A percentile compares a stretch with the other conserved stretches of the same genome.
Evolutionary conservation across 805 yeast species (phyloP).

Genomic region (Clavispora fructus): DNA sequence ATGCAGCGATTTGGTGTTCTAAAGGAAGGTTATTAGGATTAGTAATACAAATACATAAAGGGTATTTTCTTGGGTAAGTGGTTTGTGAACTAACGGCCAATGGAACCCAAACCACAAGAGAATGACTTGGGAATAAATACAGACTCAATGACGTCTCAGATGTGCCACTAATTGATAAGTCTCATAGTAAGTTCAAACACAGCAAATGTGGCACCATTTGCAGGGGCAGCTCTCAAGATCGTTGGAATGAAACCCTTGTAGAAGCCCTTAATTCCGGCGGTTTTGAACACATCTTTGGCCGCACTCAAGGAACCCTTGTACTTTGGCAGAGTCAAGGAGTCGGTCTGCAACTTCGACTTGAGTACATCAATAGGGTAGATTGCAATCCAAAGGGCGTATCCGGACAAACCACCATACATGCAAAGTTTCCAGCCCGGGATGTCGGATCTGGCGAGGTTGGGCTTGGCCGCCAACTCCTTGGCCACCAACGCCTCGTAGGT

Average conservation of each 20-base stretch:
- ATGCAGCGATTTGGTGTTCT: background rate
- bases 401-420: slow-evolving; percentile 83
- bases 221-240: slow-evolving; percentile 94
- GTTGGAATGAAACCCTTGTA: slow-evolving; percentile 92
- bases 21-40: background rate
- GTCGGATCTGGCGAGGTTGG: slow-evolving; percentile 51
- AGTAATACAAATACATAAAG: background rate
- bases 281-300: slow-evolving; percentile 43
- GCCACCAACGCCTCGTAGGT: slow-evolving; percentile 87
- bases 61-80: background rate
- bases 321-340: slow-evolving; percentile 51
- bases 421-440: slow-evolving; percentile 88
- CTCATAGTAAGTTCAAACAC: slow-evolving; percentile 91
- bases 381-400: slow-evolving; percentile 82
- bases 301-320: slow-evolving; percentile 61
- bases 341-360: slow-evolving; percentile 80
- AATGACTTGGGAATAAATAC: background rate
- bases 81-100: too few species aligned
- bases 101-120: background rate
- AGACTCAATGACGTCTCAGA: background rate
- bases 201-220: slow-evolving; percentile 93
- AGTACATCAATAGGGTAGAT: slow-evolving; percentile 87
- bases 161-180: slow-evolving; percentile 28
- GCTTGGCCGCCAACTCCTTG: slow-evolving; percentile 46
- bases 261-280: slow-evolving; percentile 71